Conservation (phyloP, 2,329 filamentous ascomycete genomes). For the Fusarium hainanense region DNA sequence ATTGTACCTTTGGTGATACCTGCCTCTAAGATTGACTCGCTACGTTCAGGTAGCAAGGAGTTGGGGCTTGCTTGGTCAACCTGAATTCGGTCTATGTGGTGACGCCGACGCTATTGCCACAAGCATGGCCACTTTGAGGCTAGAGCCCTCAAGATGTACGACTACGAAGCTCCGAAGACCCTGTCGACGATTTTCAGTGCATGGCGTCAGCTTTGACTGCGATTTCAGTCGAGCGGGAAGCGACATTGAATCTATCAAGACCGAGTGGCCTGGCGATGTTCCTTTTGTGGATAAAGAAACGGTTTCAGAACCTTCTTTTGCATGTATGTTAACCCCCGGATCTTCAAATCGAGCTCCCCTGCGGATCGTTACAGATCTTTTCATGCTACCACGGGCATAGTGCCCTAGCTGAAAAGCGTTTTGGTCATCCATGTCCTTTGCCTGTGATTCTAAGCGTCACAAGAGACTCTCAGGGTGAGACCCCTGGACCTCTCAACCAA, state of each 20-base stretch:
- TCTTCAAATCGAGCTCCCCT: constrained; percentile 29
- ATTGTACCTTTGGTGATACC: constrained; percentile 39
- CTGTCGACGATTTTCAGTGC: constrained; percentile 12
- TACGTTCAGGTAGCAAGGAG: constrained; percentile 13
- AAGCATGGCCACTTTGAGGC: constrained; percentile 35
- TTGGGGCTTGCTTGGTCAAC: constrained; percentile 10
- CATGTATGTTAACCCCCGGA: constrained; percentile 25
- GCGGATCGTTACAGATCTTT: constrained; percentile 32
- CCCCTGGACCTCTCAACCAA: constrained; percentile 29
- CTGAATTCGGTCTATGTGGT: constrained; percentile 32
- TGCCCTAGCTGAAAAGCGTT: constrained; percentile 28
- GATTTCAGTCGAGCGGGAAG: constrained; percentile 38
- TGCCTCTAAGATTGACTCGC: constrained; percentile 18
- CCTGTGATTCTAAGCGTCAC: constrained; percentile 23
- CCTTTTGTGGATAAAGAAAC: constrained; percentile 12
- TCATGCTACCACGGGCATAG: constrained; percentile 11
- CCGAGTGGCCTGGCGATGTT: constrained; percentile 42
- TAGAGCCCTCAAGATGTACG: constrained; percentile 40
- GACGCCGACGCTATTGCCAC: constrained; percentile 29
- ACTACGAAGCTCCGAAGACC: constrained; percentile 21
- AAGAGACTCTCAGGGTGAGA: constrained; percentile 21
- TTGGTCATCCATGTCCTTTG: constrained; percentile 19
- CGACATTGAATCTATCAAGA: constrained; percentile 37
- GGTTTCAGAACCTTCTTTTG: constrained; percentile 34
- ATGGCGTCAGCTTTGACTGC: constrained; percentile 23